phyloP scores from a whole-genome alignment of 179 eudicot species.

The Beta macrorhiza region DNA sequence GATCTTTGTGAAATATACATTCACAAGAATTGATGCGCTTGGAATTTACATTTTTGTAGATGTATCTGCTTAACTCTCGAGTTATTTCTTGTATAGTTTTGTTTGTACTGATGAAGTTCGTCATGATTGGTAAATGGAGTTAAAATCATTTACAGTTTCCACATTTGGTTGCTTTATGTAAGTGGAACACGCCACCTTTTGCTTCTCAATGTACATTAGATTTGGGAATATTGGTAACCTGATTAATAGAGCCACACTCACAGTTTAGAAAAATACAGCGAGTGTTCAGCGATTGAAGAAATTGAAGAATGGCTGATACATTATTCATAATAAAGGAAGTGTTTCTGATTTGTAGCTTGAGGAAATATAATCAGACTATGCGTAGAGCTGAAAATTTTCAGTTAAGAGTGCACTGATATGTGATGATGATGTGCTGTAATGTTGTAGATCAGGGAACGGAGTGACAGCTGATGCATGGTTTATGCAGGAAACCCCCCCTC shows the following conservation, averaged over 20 bases:
- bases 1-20: constrained; percentile 23
- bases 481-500: too few relatives aligned
- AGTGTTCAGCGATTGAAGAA: not conserved
- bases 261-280: not conserved
- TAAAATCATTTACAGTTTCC: not conserved
- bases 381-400: not conserved
- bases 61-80: not conserved
- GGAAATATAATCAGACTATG: not conserved
- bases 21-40: not conserved
- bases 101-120: not conserved
- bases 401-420: not conserved
- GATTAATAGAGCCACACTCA: not conserved
- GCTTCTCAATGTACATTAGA: not conserved
- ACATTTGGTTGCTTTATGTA: not conserved
- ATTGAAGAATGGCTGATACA: constrained; percentile 4
- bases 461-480: not conserved
- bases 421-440: not conserved
- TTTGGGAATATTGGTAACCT: too few relatives aligned
- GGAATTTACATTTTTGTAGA: constrained; percentile 1
- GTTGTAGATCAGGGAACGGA: constrained; percentile 1
- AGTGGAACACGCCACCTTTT: not conserved
- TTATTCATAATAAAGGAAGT: not conserved
- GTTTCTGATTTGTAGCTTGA: not conserved
- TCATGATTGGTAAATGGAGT: not conserved
- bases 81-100: constrained; percentile 1